A percentile compares a stretch with the other conserved stretches of the same genome.
These are phyloP conservation scores for Linnemannia elongata DNA, from an alignment of 192 early-diverging fungal species.

Conservation along the genomic window DNA sequence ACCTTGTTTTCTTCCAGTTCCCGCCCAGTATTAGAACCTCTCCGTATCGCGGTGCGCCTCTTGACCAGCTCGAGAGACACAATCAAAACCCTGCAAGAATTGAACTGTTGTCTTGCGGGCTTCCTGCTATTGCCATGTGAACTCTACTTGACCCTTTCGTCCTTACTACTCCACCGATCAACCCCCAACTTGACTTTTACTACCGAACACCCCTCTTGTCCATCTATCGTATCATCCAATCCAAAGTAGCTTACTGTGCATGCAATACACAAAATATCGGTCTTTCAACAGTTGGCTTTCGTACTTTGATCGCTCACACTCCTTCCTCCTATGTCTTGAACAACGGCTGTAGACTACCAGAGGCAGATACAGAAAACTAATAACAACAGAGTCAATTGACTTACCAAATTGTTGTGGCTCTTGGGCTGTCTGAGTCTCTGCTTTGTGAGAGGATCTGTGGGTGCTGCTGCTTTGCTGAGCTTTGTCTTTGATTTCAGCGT, in stretches of 20 bases:
- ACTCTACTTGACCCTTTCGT: background rate
- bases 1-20: background rate
- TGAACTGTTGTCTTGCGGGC: background rate
- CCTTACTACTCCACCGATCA: background rate
- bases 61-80: no score
- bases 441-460: constrained; percentile 14
- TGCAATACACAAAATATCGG: background rate
- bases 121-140: background rate
- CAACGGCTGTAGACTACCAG: background rate
- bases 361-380: background rate
- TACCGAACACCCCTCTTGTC: background rate
- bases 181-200: background rate
- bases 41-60: background rate
- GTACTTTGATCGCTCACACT: background rate
- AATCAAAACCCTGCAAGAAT: background rate
- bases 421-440: constrained; percentile 18
- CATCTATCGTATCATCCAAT: background rate
- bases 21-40: background rate
- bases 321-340: background rate
- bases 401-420: constrained; percentile 16
- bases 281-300: background rate
- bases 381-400: background rate
- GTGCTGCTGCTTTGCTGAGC: constrained; percentile 33
- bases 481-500: constrained; percentile 28
- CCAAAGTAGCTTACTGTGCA: background rate